phyloP scores from a whole-genome alignment of 2,329 filamentous ascomycete genomes.

The Onygenales sp. region DNA sequence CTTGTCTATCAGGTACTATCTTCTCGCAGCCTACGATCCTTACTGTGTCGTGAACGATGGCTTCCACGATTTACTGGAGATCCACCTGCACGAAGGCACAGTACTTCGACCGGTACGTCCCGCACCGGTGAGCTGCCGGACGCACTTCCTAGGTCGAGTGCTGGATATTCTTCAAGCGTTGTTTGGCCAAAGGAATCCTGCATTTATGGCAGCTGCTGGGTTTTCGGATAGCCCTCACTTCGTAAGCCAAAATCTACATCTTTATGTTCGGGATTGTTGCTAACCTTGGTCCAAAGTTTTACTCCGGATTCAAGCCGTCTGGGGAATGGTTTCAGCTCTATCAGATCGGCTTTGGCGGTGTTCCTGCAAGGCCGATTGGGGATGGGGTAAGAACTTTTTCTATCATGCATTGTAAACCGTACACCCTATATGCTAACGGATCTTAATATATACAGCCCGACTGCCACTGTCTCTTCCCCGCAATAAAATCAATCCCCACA shows the following conservation, averaged over 20 bases:
- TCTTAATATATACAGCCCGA: constrained; percentile 16
- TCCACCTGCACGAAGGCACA: constrained; percentile 36
- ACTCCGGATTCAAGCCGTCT: constrained; percentile 39
- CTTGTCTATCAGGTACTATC: constrained; percentile 24
- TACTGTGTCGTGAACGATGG: constrained; percentile 43
- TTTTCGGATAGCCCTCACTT: constrained; percentile 44
- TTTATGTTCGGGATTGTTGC: neutral
- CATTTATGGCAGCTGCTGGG: constrained; percentile 40
- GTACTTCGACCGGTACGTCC: constrained; percentile 40
- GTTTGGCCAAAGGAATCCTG: constrained; percentile 38
- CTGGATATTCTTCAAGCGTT: constrained; percentile 44
- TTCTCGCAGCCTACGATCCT: constrained; percentile 41
- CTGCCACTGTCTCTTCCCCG: constrained; percentile 43
- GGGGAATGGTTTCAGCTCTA: constrained; percentile 43
- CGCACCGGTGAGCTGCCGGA: constrained; percentile 39
- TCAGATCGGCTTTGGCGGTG: constrained; percentile 43
- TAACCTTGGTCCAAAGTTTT: constrained; percentile 23
- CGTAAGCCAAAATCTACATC: neutral
- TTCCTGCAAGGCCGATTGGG: constrained; percentile 38
- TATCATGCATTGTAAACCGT: neutral
- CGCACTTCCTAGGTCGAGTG: constrained; percentile 39
- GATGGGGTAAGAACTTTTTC: constrained; percentile 23
- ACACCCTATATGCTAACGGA: neutral
- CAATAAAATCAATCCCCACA: constrained; percentile 42
- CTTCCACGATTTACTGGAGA: constrained; percentile 42